A percentile compares a stretch with the other conserved stretches of the same genome.
Evolutionary conservation across 495 filamentous ascomycete genomes (phyloP).

Genomic region (Mytilinidion resinicola): DNA sequence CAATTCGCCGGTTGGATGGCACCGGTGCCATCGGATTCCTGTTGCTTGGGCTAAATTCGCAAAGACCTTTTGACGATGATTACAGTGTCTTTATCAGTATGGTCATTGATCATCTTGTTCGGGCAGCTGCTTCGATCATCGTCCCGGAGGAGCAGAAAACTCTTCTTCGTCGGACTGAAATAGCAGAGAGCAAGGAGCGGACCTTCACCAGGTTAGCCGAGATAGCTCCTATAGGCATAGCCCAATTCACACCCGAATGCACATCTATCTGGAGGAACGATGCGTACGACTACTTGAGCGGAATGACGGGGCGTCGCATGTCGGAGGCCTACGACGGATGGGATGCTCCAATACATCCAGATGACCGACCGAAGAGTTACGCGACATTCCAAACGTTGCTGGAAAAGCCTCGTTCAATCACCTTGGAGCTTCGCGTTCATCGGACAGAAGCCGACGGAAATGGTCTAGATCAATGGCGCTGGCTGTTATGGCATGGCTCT

Average conservation of each 20-base stretch:
- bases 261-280: not conserved
- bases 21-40: conserved; percentile 7
- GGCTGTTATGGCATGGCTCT: conserved; percentile 1
- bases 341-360: not conserved
- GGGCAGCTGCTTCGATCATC: not conserved
- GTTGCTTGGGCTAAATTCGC: conserved; percentile 13
- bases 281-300: not conserved
- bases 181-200: conserved; percentile 7
- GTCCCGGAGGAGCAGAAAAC: conserved; percentile 5
- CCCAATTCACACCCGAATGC: not conserved
- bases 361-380: conserved; percentile 3
- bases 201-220: conserved; percentile 6
- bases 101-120: conserved; percentile 6
- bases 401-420: not conserved
- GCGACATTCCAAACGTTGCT: not conserved
- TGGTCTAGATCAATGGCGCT: conserved; percentile 1
- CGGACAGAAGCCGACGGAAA: not conserved
- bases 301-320: not conserved
- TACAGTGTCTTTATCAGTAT: conserved; percentile 5
- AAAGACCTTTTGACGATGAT: conserved; percentile 10
- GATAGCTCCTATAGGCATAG: conserved; percentile 5
- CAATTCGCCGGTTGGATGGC: conserved; percentile 9
- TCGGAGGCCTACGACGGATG: not conserved
- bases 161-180: not conserved
- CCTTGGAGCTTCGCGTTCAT: conserved; percentile 5